Percentiles rank a stretch among this genome's conserved stretches.
Evolutionary conservation across 108 stramenopile genomes (phyloP).

Genomic region (Nitzschia palea): DNA sequence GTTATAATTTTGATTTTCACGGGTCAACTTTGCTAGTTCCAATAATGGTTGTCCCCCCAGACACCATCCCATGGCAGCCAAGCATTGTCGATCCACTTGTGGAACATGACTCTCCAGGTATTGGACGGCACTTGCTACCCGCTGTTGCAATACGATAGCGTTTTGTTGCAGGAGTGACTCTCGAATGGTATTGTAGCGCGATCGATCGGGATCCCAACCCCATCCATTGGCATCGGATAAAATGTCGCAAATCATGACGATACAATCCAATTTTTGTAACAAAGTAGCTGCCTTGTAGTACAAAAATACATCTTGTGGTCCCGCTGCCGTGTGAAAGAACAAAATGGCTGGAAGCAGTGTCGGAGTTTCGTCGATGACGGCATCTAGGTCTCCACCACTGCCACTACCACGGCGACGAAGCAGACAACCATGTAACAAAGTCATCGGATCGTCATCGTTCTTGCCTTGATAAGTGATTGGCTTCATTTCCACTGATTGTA

Average conservation of each 20-base stretch:
- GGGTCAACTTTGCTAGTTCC: constrained; percentile 33
- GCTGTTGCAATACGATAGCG: constrained; percentile 29
- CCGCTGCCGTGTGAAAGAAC: constrained; percentile 78
- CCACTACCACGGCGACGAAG: constrained; percentile 19
- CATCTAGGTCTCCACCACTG: background rate
- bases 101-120: constrained; percentile 2
- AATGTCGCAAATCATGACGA: constrained; percentile 66
- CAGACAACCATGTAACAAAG: constrained; percentile 46
- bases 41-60: constrained; percentile 70
- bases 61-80: constrained; percentile 72
- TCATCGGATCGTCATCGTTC: constrained; percentile 1
- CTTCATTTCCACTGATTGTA: constrained; percentile 3
- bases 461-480: background rate
- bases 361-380: background rate
- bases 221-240: constrained; percentile 58
- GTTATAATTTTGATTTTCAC: background rate
- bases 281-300: constrained; percentile 63
- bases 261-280: constrained; percentile 39
- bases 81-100: constrained; percentile 38
- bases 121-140: constrained; percentile 30
- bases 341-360: constrained; percentile 52
- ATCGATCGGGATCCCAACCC: constrained; percentile 65
- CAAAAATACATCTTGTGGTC: constrained; percentile 74
- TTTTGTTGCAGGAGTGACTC: constrained; percentile 36
- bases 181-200: constrained; percentile 43